Evolutionary conservation across 495 filamentous ascomycete genomes (phyloP).

Genomic region (Xylaria nigripes): DNA sequence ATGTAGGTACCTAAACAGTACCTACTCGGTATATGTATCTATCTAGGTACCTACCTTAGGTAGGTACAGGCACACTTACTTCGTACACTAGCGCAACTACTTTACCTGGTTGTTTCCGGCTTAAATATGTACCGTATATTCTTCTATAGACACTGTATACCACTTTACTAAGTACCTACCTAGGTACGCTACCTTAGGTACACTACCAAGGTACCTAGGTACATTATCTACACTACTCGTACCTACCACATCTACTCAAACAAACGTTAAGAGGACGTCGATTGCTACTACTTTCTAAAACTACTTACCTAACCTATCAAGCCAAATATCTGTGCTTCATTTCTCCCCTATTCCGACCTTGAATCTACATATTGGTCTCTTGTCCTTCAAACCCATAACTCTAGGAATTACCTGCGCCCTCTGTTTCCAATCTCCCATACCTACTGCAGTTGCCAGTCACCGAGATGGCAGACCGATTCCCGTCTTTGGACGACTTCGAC

Average conservation of each 20-base stretch:
- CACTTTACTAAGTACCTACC: no score
- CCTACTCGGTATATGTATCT: no score
- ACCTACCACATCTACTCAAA: neutral
- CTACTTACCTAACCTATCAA: neutral
- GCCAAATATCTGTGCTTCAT: neutral
- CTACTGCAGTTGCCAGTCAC: constrained; percentile 3
- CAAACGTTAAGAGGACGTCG: neutral
- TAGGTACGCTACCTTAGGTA: no score
- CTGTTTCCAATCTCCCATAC: neutral
- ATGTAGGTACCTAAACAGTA: no score
- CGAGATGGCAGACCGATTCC: constrained; percentile 90
- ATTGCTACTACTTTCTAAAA: neutral
- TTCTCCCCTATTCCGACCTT: neutral
- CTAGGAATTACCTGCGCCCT: neutral
- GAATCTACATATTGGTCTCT: neutral
- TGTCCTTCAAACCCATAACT: neutral
- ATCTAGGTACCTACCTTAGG: no score
- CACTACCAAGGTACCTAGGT: no score
- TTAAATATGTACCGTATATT: neutral
- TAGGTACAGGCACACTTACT: no score
- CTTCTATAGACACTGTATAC: constrained; percentile 1
- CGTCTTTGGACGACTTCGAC: constrained; percentile 92
- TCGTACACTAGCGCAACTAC: no score
- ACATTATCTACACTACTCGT: no score
- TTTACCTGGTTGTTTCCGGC: neutral